These are phyloP conservation scores for Fusarium newnesense DNA, from an alignment of 2,329 filamentous ascomycete genomes.

Conservation along the genomic window DNA sequence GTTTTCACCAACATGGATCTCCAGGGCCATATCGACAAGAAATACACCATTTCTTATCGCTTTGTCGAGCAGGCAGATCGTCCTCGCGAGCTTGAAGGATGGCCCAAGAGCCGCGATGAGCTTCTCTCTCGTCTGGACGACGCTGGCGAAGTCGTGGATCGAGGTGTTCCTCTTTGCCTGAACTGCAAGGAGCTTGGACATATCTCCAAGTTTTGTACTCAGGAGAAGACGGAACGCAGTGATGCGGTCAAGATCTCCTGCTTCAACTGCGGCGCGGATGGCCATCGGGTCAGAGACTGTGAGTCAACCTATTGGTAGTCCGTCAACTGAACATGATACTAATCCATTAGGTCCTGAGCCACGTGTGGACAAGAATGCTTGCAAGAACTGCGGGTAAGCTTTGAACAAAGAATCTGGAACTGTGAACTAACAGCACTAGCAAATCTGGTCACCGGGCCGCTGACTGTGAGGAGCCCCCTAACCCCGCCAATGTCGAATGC, in stretches of 20 bases:
- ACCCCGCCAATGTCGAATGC: constrained; percentile 71
- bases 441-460: constrained; percentile 61
- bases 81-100: constrained; percentile 67
- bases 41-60: constrained; percentile 72
- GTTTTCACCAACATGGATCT: constrained; percentile 78
- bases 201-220: constrained; percentile 65
- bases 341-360: constrained; percentile 61
- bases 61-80: constrained; percentile 67
- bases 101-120: constrained; percentile 68
- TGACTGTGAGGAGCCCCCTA: constrained; percentile 69
- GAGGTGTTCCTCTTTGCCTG: constrained; percentile 67
- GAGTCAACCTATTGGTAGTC: constrained; percentile 44
- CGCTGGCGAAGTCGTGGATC: constrained; percentile 71
- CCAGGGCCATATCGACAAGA: constrained; percentile 73
- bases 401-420: neutral
- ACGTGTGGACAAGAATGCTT: constrained; percentile 71
- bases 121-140: constrained; percentile 72
- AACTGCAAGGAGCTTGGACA: constrained; percentile 76
- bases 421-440: constrained; percentile 43
- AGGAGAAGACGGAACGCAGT: constrained; percentile 63
- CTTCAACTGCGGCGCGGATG: constrained; percentile 70
- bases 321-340: constrained; percentile 4
- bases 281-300: constrained; percentile 78
- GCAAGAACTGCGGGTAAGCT: constrained; percentile 72
- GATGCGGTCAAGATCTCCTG: constrained; percentile 64